phyloP scores from a whole-genome alignment of 768 basidiomycete species.

The Gautieria morchelliformis region DNA sequence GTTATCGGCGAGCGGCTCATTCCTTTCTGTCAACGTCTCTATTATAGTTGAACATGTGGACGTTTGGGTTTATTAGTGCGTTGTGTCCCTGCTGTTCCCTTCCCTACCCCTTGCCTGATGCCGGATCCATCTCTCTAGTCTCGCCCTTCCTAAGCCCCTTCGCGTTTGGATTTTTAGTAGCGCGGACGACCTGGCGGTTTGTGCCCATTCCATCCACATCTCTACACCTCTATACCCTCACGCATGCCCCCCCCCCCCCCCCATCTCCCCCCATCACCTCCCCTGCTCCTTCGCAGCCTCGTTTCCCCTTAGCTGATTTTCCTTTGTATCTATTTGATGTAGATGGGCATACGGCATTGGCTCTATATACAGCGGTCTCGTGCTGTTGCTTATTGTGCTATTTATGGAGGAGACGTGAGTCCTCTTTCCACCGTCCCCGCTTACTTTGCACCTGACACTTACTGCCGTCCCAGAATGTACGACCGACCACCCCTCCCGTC shows the following conservation, averaged over 20 bases:
- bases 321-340: conserved; percentile 23
- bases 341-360: conserved; percentile 63
- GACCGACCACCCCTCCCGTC: no score
- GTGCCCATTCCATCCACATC: neutral
- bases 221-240: no score
- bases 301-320: no score
- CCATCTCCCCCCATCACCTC: no score
- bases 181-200: conserved; percentile 30
- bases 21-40: no score
- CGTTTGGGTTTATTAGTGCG: conserved; percentile 52
- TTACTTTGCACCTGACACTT: no score
- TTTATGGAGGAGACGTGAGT: conserved; percentile 60
- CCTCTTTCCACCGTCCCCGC: no score
- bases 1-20: no score
- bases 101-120: neutral
- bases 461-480: conserved; percentile 1
- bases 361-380: conserved; percentile 44
- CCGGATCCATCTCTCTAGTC: conserved; percentile 14
- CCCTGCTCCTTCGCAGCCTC: no score
- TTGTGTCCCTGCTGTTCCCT: neutral
- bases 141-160: conserved; percentile 59
- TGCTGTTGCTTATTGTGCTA: conserved; percentile 46
- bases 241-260: no score
- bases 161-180: conserved; percentile 58
- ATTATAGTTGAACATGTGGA: conserved; percentile 57